Evolutionary conservation across 148 eudicot species (phyloP).

Genomic region (Gaultheria prostrata): DNA sequence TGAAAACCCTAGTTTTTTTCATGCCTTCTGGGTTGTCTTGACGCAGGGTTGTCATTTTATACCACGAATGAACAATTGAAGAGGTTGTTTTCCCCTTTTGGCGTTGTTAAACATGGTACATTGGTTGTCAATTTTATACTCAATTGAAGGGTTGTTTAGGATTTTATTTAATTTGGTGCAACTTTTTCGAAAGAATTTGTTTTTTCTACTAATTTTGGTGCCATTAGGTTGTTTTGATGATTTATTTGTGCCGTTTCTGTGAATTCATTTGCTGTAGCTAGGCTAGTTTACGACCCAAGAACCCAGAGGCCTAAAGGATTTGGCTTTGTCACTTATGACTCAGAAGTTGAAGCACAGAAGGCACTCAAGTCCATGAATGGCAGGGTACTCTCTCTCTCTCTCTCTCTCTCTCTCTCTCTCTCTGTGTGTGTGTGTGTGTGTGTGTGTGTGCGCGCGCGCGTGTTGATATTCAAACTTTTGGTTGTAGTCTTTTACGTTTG

Average conservation of each 20-base stretch:
- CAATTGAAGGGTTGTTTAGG: neutral
- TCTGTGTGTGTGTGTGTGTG: neutral
- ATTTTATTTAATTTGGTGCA: constrained; percentile 3
- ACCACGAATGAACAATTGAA: constrained; percentile 42
- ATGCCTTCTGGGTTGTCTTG: neutral
- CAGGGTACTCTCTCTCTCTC: constrained; percentile 44
- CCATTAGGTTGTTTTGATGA: neutral
- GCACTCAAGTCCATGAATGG: constrained; percentile 70
- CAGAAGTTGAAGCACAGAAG: constrained; percentile 56
- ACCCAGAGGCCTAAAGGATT: constrained; percentile 75
- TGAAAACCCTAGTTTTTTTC: neutral
- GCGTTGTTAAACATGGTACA: constrained; percentile 53
- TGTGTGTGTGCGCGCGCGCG: no score
- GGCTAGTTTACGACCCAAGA: constrained; percentile 44
- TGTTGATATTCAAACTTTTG: neutral
- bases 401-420: neutral
- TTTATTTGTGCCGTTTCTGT: neutral
- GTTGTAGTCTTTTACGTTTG: neutral
- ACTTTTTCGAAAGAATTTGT: neutral
- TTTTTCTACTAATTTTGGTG: neutral
- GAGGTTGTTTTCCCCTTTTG: constrained; percentile 56
- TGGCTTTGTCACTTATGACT: constrained; percentile 70
- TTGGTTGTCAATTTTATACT: neutral
- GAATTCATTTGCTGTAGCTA: constrained; percentile 41
- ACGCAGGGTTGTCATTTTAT: constrained; percentile 61